phyloP scores from a whole-genome alignment of 2,329 filamentous ascomycete genomes.

The Aspergillus fumigatus region DNA sequence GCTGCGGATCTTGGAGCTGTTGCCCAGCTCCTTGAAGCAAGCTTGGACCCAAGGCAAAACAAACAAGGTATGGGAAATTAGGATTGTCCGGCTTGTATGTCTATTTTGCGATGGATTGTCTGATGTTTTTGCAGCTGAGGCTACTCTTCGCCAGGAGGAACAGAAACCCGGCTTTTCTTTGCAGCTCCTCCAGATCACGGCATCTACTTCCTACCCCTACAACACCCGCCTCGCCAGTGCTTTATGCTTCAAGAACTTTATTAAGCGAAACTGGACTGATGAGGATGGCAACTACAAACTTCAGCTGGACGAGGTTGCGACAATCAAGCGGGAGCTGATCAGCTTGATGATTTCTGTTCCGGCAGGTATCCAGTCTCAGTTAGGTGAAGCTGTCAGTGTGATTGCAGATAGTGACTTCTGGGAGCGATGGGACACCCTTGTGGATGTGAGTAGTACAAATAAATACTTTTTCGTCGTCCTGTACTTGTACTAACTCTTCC shows the following conservation, averaged over 20 bases:
- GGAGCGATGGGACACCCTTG: slow-evolving; percentile 92
- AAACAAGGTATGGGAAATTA: slow-evolving; percentile 68
- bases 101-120: background rate
- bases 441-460: slow-evolving; percentile 56
- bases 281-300: slow-evolving; percentile 94
- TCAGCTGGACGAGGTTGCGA: slow-evolving; percentile 71
- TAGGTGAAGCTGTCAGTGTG: slow-evolving; percentile 93
- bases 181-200: slow-evolving; percentile 83
- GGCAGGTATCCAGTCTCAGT: slow-evolving; percentile 79
- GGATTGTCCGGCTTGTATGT: slow-evolving; percentile 1
- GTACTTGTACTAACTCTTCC: slow-evolving; percentile 3
- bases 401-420: slow-evolving; percentile 99
- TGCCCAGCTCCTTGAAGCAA: slow-evolving; percentile 83
- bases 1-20: slow-evolving; percentile 59
- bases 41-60: slow-evolving; percentile 79
- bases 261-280: slow-evolving; percentile 90
- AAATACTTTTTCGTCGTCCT: background rate
- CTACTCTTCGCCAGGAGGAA: slow-evolving; percentile 72
- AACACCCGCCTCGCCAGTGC: slow-evolving; percentile 84
- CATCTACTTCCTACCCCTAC: slow-evolving; percentile 63
- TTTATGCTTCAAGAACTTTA: slow-evolving; percentile 98
- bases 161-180: slow-evolving; percentile 83
- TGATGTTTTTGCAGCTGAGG: slow-evolving; percentile 61
- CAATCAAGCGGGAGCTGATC: slow-evolving; percentile 93
- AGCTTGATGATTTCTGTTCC: slow-evolving; percentile 95